phyloP scores from a whole-genome alignment of 768 basidiomycete genomes.

The Baorangia bicolor region DNA sequence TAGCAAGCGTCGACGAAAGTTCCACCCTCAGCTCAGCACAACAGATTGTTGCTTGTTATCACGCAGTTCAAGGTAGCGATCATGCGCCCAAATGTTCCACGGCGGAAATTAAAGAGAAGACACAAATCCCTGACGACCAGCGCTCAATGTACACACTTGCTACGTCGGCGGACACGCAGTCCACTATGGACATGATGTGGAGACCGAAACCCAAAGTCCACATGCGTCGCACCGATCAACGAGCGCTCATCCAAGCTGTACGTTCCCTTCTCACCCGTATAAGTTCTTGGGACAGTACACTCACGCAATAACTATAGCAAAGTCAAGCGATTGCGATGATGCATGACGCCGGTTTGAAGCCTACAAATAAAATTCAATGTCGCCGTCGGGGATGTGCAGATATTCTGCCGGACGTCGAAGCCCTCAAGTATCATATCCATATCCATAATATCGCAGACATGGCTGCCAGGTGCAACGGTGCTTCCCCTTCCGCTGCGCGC shows the following conservation, averaged over 20 bases:
- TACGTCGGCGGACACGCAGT: conserved; percentile 5
- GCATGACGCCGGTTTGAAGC: conserved; percentile 25
- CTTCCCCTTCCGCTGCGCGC: not conserved
- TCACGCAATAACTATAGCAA: conserved; percentile 18
- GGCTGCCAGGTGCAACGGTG: not conserved
- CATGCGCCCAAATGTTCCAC: not conserved
- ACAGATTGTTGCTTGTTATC: conserved; percentile 20
- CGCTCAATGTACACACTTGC: conserved; percentile 28
- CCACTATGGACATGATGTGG: conserved; percentile 33
- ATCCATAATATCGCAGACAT: conserved; percentile 52
- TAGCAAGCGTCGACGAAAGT: not conserved
- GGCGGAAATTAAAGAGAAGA: conserved; percentile 15
- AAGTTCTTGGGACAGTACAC: not conserved
- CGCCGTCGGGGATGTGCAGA: conserved; percentile 46
- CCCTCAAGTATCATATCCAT: conserved; percentile 53
- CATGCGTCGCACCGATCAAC: conserved; percentile 36
- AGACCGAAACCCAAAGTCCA: conserved; percentile 33
- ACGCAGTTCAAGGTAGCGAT: conserved; percentile 7
- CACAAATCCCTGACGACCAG: conserved; percentile 23
- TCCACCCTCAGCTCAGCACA: conserved; percentile 23
- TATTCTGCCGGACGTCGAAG: conserved; percentile 40
- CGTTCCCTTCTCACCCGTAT: conserved; percentile 19
- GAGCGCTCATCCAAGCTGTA: conserved; percentile 41
- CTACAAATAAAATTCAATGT: conserved; percentile 40
- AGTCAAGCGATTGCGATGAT: conserved; percentile 28